Evolutionary conservation across 495 filamentous ascomycete genomes (phyloP).

Genomic region (Penicillium odoratum): DNA sequence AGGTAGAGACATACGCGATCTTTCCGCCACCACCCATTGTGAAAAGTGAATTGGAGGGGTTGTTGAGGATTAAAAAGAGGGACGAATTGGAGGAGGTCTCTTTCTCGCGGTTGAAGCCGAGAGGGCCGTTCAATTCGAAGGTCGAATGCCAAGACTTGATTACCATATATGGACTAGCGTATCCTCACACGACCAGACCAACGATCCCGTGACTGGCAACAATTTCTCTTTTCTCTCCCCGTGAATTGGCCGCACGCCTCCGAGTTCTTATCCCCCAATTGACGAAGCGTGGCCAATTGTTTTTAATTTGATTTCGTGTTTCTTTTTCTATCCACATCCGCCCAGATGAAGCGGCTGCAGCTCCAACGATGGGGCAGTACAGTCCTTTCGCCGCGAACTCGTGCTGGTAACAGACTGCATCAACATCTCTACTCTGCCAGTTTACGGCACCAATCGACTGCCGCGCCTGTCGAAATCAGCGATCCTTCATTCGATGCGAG

Average conservation of each 20-base stretch:
- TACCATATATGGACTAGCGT: conserved; percentile 28
- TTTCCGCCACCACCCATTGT: conserved; percentile 68
- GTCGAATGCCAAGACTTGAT: conserved; percentile 36
- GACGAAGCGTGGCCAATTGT: conserved; percentile 19
- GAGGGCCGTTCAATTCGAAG: conserved; percentile 34
- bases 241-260: conserved; percentile 27
- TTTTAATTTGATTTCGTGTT: conserved; percentile 14
- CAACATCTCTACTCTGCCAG: conserved; percentile 39
- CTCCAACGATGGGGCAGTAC: conserved; percentile 70
- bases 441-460: conserved; percentile 42
- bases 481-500: conserved; percentile 11
- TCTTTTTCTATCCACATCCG: conserved; percentile 15
- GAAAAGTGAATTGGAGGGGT: conserved; percentile 31
- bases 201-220: conserved; percentile 45
- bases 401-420: conserved; percentile 49
- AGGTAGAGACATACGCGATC: conserved; percentile 71
- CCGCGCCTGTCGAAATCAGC: conserved; percentile 30
- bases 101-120: conserved; percentile 32
- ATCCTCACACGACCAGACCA: conserved; percentile 40
- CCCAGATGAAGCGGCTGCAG: conserved; percentile 69
- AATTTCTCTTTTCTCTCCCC: conserved; percentile 47
- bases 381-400: conserved; percentile 59
- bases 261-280: conserved; percentile 20
- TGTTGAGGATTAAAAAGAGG: conserved; percentile 25
- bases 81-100: conserved; percentile 25